A percentile compares a stretch with the other conserved stretches of the same genome.
These are phyloP conservation scores for Talaromyces nanjingensis DNA, from an alignment of 495 filamentous ascomycete species.

Conservation along the genomic window DNA sequence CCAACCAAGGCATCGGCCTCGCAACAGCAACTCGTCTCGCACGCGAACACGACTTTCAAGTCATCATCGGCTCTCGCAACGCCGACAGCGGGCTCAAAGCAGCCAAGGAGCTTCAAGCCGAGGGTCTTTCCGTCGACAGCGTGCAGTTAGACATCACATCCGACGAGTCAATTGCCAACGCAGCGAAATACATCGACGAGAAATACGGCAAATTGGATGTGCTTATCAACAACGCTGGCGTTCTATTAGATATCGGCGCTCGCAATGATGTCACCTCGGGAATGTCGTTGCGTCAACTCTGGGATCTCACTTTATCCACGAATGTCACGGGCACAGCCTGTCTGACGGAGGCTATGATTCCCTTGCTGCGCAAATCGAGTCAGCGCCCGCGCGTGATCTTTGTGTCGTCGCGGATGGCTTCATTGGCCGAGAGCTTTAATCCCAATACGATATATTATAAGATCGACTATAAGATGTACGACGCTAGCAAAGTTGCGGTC, in stretches of 20 bases:
- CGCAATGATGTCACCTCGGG: not conserved
- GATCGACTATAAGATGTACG: slow-evolving; percentile 14
- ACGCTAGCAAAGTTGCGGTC: slow-evolving; percentile 22
- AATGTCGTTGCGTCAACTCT: slow-evolving; percentile 15
- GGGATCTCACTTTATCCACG: slow-evolving; percentile 18
- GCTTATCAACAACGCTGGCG: slow-evolving; percentile 36
- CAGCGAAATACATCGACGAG: slow-evolving; percentile 20
- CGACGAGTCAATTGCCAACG: slow-evolving; percentile 26
- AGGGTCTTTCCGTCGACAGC: slow-evolving; percentile 3
- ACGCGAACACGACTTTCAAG: slow-evolving; percentile 9
- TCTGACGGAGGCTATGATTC: slow-evolving; percentile 22
- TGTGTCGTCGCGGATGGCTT: slow-evolving; percentile 19
- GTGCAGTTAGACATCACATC: slow-evolving; percentile 26
- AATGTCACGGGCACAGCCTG: slow-evolving; percentile 22
- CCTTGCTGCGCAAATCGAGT: slow-evolving; percentile 22
- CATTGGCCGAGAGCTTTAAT: slow-evolving; percentile 16
- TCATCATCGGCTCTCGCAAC: slow-evolving; percentile 14
- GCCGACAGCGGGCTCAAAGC: slow-evolving; percentile 6
- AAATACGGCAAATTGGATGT: slow-evolving; percentile 31
- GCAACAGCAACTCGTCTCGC: slow-evolving; percentile 4
- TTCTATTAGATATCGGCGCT: not conserved
- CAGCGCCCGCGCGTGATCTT: slow-evolving; percentile 21
- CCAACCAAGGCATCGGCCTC: slow-evolving; percentile 11
- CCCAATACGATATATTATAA: slow-evolving; percentile 10
- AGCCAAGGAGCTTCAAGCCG: not conserved